Base-by-base conservation (phyloP, 1,139 yeast species). In the Debaryomyces udenii region DNA sequence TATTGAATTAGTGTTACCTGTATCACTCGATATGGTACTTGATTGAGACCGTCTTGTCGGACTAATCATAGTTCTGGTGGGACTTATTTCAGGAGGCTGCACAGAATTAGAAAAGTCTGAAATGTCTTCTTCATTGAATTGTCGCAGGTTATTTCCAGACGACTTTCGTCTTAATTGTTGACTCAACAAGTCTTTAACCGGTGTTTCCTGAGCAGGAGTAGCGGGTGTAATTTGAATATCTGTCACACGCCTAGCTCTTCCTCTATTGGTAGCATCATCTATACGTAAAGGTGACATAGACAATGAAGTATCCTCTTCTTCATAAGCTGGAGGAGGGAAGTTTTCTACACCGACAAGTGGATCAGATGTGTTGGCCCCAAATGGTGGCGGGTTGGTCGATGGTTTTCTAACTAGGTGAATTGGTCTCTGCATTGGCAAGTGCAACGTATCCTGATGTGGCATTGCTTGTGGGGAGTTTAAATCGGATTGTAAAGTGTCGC, bases 401-500 rank as follows among this genome's bases (percentile, higher is more conserved):
- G 76, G 78, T 27, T 58, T 55, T 38, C 74, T 50, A 16, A 66
- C 44, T 13, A 64, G 40, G 49, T 67, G 73, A 17, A 68, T 65
- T 6, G 74, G 75, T 35, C 72, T 48, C 39, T 56, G 57, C 4
- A 60, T 41, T 2, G 72, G 71, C 11, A 71, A 61, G 6, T 42
- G 42, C 41, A 66, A 57, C 2, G 65, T 65, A 3, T 56, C 70
- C 1, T 71, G 68, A 45, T 74, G 68, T 2, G 85, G 84, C 18
- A 70, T 48, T 1, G 86, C 84, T 48, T 79, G 86, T 2, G 83
- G 83, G 0, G 88, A 78, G 37, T 74, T 66, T 34, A 83, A 60
- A 9, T 55, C 58, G 6, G 61, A 48, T 2, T 56, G 43, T 3
- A 48, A 42, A 14, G 56, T 61, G 22, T 52, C 53, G 35, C 69